Conservation (phyloP, 2,329 filamentous ascomycete species). For the Paramyrothecium sp. region DNA sequence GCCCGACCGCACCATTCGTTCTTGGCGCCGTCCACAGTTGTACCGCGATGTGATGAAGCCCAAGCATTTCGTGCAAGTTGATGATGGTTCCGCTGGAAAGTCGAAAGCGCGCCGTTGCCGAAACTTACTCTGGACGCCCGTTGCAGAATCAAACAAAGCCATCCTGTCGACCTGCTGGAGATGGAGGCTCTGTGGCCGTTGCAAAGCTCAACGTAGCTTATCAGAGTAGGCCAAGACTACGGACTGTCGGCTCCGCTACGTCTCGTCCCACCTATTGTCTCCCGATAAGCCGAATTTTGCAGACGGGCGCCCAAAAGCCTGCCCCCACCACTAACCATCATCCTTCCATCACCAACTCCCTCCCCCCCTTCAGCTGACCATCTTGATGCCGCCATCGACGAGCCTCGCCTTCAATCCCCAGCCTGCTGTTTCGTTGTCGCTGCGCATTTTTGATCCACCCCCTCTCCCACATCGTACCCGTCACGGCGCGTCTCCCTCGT, state of each 20-base stretch:
- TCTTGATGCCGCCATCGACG: too few species aligned
- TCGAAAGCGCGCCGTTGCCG: too few species aligned
- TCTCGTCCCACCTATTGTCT: neutral
- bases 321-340: neutral
- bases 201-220: neutral
- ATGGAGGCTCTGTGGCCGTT: too few species aligned
- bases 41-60: too few species aligned
- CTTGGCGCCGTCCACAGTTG: too few species aligned
- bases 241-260: neutral
- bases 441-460: neutral
- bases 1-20: too few species aligned
- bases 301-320: neutral
- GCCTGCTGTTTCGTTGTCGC: neutral
- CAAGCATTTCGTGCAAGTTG: too few species aligned
- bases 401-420: too few species aligned
- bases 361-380: neutral
- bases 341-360: neutral
- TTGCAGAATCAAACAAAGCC: too few species aligned
- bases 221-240: neutral
- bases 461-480: constrained; percentile 3
- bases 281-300: neutral
- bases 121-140: too few species aligned
- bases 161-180: too few species aligned
- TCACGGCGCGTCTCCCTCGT: constrained; percentile 1
- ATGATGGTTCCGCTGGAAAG: too few species aligned